Evolutionary conservation across 2,329 filamentous ascomycete genomes (phyloP), one percentile per base, ranked within the genome.

Genomic region (Chaetomiaceae sp.): DNA sequence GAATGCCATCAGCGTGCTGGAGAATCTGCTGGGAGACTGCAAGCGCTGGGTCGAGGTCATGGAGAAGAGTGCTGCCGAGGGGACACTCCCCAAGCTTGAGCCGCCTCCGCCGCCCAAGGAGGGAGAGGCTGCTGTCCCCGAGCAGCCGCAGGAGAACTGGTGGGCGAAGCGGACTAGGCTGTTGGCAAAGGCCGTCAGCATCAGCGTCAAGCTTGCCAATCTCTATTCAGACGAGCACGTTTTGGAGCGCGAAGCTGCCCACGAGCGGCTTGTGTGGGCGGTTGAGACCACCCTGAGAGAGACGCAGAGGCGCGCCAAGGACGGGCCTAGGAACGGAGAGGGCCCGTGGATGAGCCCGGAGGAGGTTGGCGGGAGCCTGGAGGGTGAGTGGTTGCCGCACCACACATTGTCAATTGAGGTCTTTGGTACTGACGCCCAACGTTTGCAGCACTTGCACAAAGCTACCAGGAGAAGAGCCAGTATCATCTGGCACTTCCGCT

Each of bases 401-500:
- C n/a, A n/a, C n/a, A n/a, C n/a, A n/a, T n/a, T n/a, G n/a, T n/a
- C n/a, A n/a, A n/a, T n/a, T n/a, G n/a, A n/a, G n/a, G n/a, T n/a
- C n/a, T n/a, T n/a, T n/a, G n/a, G n/a, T n/a, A n/a, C n/a, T n/a
- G n/a, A n/a, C n/a, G n/a, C n/a, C n/a, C n/a, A n/a, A n/a, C n/a
- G n/a, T 61, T 55, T 65, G 51, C 65, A 81, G 86, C 88, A 11
- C 78, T 96, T 21, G 92, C 82, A 16, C 79, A 85, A 53, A 83
- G 85, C 62, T 96, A 95, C 69, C 83, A 89, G 64, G 77, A 79
- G 44, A 83, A 82, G 61, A 81, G 85, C 40, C 82, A 88, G 61
- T 86, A 90, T 64, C 88, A 92, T 61, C 82, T 96, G 2, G 87
- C 91, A 5, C 80, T 91, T 20, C 90, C 91, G 3, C 76, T 96